These are phyloP conservation scores for Lentinus brumalis DNA, from an alignment of 768 basidiomycete genomes.

Conservation along the genomic window DNA sequence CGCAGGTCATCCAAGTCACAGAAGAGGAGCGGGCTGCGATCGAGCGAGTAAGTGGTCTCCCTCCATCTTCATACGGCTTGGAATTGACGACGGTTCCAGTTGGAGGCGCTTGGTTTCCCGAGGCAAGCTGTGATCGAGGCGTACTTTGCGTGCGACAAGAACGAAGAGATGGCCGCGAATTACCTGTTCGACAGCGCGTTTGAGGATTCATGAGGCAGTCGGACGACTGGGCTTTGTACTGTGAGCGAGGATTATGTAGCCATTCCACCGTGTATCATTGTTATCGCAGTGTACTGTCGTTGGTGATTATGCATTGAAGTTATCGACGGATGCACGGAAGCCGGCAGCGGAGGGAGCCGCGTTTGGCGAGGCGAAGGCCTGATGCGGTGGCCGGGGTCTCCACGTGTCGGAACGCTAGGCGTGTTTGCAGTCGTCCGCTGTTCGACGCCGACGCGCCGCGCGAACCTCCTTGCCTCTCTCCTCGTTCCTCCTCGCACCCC, in stretches of 20 bases:
- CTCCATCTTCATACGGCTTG: not conserved
- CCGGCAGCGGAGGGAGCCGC: not conserved
- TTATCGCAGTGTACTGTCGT: too few species aligned
- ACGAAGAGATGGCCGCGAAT: constrained; percentile 95
- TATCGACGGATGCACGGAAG: too few species aligned
- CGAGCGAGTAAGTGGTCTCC: constrained; percentile 63
- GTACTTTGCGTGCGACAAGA: constrained; percentile 93
- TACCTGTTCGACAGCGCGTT: constrained; percentile 80
- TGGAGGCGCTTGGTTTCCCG: constrained; percentile 86
- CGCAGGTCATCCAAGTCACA: constrained; percentile 75
- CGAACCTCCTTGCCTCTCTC: constrained; percentile 19
- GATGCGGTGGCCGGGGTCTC: not conserved
- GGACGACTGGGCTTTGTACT: not conserved
- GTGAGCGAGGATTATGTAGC: constrained; percentile 19
- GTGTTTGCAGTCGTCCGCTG: not conserved
- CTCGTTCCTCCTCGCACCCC: constrained; percentile 27
- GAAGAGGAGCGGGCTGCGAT: constrained; percentile 89
- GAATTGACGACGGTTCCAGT: constrained; percentile 42
- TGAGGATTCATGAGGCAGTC: constrained; percentile 43
- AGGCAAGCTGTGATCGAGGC: constrained; percentile 84
- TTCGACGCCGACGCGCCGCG: constrained; percentile 16
- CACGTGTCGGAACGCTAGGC: not conserved
- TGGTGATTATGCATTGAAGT: too few species aligned
- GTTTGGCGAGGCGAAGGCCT: not conserved
- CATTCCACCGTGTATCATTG: constrained; percentile 18